Evolutionary conservation across 2,329 filamentous ascomycete genomes (phyloP).

Genomic region (Ophiobolus disseminans): DNA sequence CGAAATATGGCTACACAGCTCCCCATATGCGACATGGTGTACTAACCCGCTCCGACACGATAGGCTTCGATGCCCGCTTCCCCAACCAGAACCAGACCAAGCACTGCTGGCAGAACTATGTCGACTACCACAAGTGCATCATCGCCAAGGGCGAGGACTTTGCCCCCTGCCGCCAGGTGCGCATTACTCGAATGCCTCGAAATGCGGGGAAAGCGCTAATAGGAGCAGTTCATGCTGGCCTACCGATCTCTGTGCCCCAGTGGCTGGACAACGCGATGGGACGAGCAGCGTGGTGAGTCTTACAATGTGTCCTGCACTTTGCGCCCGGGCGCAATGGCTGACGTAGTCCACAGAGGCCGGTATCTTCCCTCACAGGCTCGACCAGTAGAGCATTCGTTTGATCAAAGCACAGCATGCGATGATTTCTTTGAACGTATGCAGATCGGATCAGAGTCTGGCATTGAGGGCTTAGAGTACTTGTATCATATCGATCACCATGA

Average conservation of each 20-base stretch:
- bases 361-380: constrained; percentile 47
- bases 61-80: constrained; percentile 98
- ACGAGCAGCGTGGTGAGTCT: constrained; percentile 87
- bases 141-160: constrained; percentile 98
- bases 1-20: constrained; percentile 4
- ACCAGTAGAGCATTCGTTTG: constrained; percentile 40
- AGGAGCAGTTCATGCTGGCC: constrained; percentile 84
- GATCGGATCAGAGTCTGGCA: constrained; percentile 32
- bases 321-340: neutral
- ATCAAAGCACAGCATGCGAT: constrained; percentile 18
- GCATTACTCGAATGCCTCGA: neutral
- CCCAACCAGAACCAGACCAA: constrained; percentile 98
- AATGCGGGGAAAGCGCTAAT: constrained; percentile 15
- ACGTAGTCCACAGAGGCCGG: constrained; percentile 32
- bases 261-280: constrained; percentile 92
- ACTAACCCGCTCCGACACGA: constrained; percentile 30
- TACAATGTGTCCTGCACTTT: neutral
- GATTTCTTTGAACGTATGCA: constrained; percentile 24
- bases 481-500: constrained; percentile 39
- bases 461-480: constrained; percentile 31
- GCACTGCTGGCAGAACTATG: constrained; percentile 99
- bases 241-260: constrained; percentile 98
- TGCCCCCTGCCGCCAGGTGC: constrained; percentile 93
- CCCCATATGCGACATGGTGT: constrained; percentile 11
- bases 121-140: constrained; percentile 99